Conservation (phyloP, 805 yeast genomes). For the Tanozyma kutaoensis region DNA sequence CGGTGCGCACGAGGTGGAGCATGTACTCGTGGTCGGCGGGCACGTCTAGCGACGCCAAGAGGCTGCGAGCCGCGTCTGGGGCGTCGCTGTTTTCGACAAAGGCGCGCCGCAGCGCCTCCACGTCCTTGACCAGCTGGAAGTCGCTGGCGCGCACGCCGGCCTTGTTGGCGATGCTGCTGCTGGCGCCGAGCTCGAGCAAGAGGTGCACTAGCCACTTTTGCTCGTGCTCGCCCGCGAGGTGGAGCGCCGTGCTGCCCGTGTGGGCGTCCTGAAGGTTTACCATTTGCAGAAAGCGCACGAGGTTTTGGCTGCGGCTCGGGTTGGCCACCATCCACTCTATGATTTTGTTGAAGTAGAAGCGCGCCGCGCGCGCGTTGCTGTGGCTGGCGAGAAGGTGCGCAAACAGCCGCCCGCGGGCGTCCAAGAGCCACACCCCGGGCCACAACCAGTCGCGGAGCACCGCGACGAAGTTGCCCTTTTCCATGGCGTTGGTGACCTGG, state of each 20-base stretch:
- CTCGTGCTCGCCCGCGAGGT: conserved; percentile 26
- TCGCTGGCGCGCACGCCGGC: conserved; percentile 81
- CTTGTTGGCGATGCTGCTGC: conserved; percentile 63
- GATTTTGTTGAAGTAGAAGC: conserved; percentile 21
- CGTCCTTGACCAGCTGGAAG: conserved; percentile 54
- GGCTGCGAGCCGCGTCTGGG: conserved; percentile 1
- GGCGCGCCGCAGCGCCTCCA: conserved; percentile 5
- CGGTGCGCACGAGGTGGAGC: conserved; percentile 20
- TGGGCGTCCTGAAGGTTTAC: conserved; percentile 22
- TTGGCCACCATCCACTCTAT: conserved; percentile 17
- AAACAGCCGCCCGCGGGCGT: conserved; percentile 64
- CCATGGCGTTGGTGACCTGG: conserved; percentile 72
- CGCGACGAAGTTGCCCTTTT: conserved; percentile 58
- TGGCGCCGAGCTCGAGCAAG: conserved; percentile 21
- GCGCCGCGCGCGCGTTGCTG: conserved; percentile 18
- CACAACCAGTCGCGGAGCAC: conserved; percentile 53
- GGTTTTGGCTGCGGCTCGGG: conserved; percentile 7
- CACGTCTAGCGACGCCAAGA: conserved; percentile 4
- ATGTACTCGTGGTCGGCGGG: conserved; percentile 12
- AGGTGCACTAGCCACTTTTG: conserved; percentile 23
- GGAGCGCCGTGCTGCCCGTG: conserved; percentile 24
- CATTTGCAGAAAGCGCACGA: conserved; percentile 9
- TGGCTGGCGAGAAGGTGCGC: conserved; percentile 49
- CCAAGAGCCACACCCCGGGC: conserved; percentile 35
- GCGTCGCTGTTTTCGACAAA: conserved; percentile 5